Base-by-base conservation (phyloP, 2,329 filamentous ascomycete genomes). In the Xylariaceae sp. region DNA sequence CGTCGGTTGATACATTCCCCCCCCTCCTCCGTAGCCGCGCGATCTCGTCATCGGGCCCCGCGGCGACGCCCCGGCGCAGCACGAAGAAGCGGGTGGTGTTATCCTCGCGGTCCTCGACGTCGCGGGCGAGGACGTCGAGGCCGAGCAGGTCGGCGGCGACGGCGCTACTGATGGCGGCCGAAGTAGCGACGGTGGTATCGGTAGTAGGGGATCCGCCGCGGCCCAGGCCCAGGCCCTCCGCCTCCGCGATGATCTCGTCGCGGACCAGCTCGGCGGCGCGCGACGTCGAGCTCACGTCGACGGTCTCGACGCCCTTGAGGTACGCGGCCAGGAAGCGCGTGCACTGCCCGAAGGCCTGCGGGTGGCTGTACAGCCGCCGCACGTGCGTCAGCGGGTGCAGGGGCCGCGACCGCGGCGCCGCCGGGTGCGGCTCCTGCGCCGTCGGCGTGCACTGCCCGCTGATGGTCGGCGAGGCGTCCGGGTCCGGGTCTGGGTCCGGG, bases 271-370 rank as follows among this genome's bases (percentile, higher is more conserved):
- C 86, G 0, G 93, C 93, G 0, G 91, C 95, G 61, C 86, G 87
- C 65, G 89, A 93, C 5, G 95, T 99, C 23, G 65, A 95, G 58
- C 87, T 89, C 43, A 91, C 88, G 70, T 98, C 93, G 57, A 93
- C 84, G 50, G 87, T 82, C 75, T 96, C 91, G n/a, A 88, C 80
- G 44, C 84, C 84, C 64, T 86, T 87, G 59, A 96, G 83, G 66
- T 90, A 79, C 23, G 80, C 77, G 7, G 81, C 79, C 21, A 97
- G 82, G 74, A 96, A 96, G 7, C 70, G 74, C 44, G 87, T 86
- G 74, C 93, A 97, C 76, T 99, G 95, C 21, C 92, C 92, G 80
- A 95, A 96, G 23, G 92, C 95, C 75, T 99, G 95, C 9, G 93
- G 93, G 74, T 99, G 95, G 20, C 91, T 95, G 77, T 96, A 96